A percentile compares a stretch with the other conserved stretches of the same genome.
Conservation (phyloP, 78 protist genomes). For the Monocercomonoides exilis region DNA sequence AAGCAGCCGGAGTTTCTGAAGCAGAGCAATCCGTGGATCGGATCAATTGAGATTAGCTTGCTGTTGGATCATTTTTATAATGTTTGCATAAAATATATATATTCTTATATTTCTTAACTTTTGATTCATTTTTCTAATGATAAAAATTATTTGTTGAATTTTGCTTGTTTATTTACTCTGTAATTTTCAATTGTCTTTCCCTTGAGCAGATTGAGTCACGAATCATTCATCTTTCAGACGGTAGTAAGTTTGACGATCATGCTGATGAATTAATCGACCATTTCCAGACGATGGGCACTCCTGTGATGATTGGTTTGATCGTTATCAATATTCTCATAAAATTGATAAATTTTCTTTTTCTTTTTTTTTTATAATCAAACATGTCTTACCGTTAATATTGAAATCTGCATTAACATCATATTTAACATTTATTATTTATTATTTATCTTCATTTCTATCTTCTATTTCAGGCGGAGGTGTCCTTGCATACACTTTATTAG, state of each 20-base stretch:
- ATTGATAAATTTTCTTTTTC: no score
- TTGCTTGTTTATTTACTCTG: neutral
- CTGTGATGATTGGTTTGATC: slow-evolving; percentile 60
- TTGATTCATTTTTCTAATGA: no score
- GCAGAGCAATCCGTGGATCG: slow-evolving; percentile 63
- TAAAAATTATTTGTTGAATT: no score
- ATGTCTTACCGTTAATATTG: no score
- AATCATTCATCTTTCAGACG: neutral
- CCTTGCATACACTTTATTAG: slow-evolving; percentile 68
- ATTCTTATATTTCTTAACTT: no score
- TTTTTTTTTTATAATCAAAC: no score
- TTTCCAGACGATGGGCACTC: slow-evolving; percentile 55
- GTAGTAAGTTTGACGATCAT: neutral
- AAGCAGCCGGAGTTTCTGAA: slow-evolving; percentile 31
- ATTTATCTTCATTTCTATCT: neutral
- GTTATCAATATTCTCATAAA: no score
- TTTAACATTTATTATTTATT: neutral
- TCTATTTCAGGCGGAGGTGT: slow-evolving; percentile 48
- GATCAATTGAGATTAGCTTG: slow-evolving; percentile 54
- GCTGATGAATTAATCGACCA: slow-evolving; percentile 39
- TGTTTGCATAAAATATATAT: no score
- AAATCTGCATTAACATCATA: no score
- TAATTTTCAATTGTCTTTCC: neutral
- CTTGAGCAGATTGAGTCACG: neutral
- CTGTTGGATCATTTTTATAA: slow-evolving; percentile 31